Conservation (phyloP, 2,329 filamentous ascomycete genomes). For the Drechmeria coniospora region DNA sequence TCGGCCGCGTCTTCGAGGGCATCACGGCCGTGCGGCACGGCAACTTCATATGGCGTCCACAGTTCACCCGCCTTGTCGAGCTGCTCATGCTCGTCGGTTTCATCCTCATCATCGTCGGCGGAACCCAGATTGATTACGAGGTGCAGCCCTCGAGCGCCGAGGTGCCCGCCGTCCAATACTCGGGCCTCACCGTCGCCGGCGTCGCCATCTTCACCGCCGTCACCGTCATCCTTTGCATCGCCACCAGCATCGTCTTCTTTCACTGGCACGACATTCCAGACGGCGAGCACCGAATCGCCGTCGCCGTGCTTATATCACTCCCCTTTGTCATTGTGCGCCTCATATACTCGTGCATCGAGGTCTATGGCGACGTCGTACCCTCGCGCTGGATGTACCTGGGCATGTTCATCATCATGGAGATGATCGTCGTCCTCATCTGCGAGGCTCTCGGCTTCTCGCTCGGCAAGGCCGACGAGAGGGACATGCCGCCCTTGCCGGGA, state of each 20-base stretch:
- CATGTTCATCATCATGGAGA: constrained; percentile 18
- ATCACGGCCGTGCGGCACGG: constrained; percentile 20
- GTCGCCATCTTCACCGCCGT: constrained; percentile 18
- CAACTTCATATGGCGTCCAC: constrained; percentile 12
- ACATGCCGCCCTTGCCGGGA: background rate
- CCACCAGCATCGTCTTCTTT: constrained; percentile 22
- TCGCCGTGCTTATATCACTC: constrained; percentile 19
- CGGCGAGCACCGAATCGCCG: constrained; percentile 39
- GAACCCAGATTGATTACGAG: constrained; percentile 11
- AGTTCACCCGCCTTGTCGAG: constrained; percentile 20
- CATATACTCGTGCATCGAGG: constrained; percentile 13
- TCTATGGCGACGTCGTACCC: constrained; percentile 12
- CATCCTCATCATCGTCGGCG: constrained; percentile 18
- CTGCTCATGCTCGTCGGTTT: constrained; percentile 25
- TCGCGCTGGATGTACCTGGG: constrained; percentile 16
- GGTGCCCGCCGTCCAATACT: constrained; percentile 11
- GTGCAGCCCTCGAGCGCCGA: constrained; percentile 6
- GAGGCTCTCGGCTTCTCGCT: constrained; percentile 15
- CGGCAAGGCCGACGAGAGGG: constrained; percentile 5
- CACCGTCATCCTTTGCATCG: constrained; percentile 23
- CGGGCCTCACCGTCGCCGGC: constrained; percentile 12
- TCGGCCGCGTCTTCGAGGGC: constrained; percentile 27
- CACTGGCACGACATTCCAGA: constrained; percentile 24
- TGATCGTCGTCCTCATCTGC: constrained; percentile 15
- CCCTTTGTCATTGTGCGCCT: constrained; percentile 19